phyloP scores from a whole-genome alignment of 768 basidiomycete genomes.

The Trametes villosa region DNA sequence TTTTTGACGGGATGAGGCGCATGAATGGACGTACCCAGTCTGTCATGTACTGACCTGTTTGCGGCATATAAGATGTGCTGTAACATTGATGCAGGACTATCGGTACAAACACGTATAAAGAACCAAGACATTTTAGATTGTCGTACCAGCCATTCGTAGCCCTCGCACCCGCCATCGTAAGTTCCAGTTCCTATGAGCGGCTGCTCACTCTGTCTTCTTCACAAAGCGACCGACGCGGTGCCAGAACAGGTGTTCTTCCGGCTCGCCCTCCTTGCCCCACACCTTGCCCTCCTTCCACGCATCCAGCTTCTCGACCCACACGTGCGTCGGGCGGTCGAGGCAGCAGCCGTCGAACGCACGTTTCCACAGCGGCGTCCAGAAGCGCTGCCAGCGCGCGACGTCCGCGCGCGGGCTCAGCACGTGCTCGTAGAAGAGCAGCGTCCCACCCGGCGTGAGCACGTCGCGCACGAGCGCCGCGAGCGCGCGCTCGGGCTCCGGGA shows the following conservation, averaged over 20 bases:
- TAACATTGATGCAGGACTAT: neutral
- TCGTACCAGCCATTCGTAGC: neutral
- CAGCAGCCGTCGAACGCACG: conserved; percentile 64
- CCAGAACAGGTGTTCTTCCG: conserved; percentile 62
- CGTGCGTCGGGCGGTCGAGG: conserved; percentile 58
- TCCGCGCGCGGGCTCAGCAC: conserved; percentile 56
- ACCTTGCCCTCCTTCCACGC: conserved; percentile 53
- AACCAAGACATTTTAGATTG: too few relatives aligned
- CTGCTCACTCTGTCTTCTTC: conserved; percentile 38
- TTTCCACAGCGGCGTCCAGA: conserved; percentile 76
- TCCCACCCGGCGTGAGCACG: conserved; percentile 66
- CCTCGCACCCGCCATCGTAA: neutral
- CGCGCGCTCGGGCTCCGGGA: conserved; percentile 58
- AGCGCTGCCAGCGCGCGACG: conserved; percentile 71
- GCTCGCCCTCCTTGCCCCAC: conserved; percentile 56
- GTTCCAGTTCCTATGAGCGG: neutral
- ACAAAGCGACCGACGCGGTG: conserved; percentile 62
- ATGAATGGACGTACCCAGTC: too few relatives aligned
- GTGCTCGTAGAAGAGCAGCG: conserved; percentile 72
- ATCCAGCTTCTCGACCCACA: conserved; percentile 49
- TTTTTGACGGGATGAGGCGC: neutral
- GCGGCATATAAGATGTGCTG: neutral
- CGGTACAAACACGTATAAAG: too few relatives aligned
- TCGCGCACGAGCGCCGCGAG: conserved; percentile 51
- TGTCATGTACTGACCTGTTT: too few relatives aligned